These are phyloP conservation scores for Monascus ruber DNA, from an alignment of 2,329 filamentous ascomycete species.

Conservation along the genomic window DNA sequence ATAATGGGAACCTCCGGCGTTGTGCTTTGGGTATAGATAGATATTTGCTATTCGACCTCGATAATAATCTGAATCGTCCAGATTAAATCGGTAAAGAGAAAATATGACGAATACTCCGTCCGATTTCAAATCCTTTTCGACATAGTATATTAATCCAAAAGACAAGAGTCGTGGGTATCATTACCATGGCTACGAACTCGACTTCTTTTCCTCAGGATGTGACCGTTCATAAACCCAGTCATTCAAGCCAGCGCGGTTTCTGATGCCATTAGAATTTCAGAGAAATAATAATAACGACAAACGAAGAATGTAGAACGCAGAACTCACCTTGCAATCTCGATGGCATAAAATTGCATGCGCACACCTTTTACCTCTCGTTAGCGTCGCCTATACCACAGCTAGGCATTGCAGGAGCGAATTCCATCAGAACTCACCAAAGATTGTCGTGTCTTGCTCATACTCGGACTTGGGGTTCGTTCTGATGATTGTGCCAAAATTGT, in stretches of 20 bases:
- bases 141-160: neutral
- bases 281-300: too few species aligned
- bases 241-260: conserved; percentile 78
- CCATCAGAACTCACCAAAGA: conserved; percentile 60
- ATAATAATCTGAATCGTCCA: too few species aligned
- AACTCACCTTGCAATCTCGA: conserved; percentile 58
- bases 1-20: too few species aligned
- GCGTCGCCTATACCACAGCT: neutral
- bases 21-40: too few species aligned
- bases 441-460: conserved; percentile 80
- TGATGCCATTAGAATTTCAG: conserved; percentile 16
- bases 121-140: neutral
- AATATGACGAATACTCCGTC: too few species aligned
- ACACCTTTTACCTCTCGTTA: conserved; percentile 36
- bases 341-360: conserved; percentile 74
- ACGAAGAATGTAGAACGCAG: neutral
- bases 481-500: conserved; percentile 94
- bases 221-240: conserved; percentile 93
- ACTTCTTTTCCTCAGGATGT: conserved; percentile 46
- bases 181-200: conserved; percentile 6
- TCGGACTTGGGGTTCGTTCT: conserved; percentile 66
- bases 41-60: too few species aligned
- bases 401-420: neutral
- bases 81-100: too few species aligned
- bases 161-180: neutral